Base-by-base conservation (phyloP, 1,284 basidiomycete species). In the Cutaneotrichosporon cyanovorans region DNA sequence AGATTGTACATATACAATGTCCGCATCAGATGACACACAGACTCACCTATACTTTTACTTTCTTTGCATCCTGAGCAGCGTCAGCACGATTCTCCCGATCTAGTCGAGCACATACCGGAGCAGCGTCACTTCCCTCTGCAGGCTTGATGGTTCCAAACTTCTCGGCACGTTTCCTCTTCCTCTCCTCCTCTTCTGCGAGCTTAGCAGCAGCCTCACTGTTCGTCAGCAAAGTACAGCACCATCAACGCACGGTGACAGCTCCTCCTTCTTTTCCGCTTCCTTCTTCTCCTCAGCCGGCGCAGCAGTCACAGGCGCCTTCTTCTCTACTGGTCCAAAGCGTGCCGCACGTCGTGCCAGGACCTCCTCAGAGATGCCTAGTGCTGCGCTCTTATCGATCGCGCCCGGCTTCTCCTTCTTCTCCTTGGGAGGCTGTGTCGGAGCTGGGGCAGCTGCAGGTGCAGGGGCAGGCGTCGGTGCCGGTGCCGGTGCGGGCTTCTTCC, bases 141-240 rank as follows among this genome's bases (percentile, higher is more conserved):
- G 28, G 55, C 5, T 28, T 28, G 25, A 28, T 12, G 25, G 55
- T 51, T 6, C 63, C 68, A 49, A 73, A 74, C 57, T 72, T 69
- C 46, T 71, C 73, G 6, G 68, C 66, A 32, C 73, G 55, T 60
- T 74, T 74, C 38, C 71, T 55, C 62, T 73, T 73, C 68, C 70
- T 73, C 60, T 74, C 72, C 50, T 73, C 73, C 37, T 74, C 69
- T 12, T 51, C 45, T 2, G 61, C 61, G 18, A 62, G 45, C 51
- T 60, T 53, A 37, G 60, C 62, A 7, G 55, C 57, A 50, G 57
- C 48, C 45, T 60, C 62, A 40, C 67, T 69, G 47, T 7, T 18
- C 18, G 40, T 55, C 42, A 61, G 54, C 28, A 3, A n/a, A 21
- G 5, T 28, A 36, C n/a, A n/a, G 12, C 19, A 11, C 11, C 22